Base-by-base conservation (phyloP, 1,284 basidiomycete genomes). In the Trametes polyzona region DNA sequence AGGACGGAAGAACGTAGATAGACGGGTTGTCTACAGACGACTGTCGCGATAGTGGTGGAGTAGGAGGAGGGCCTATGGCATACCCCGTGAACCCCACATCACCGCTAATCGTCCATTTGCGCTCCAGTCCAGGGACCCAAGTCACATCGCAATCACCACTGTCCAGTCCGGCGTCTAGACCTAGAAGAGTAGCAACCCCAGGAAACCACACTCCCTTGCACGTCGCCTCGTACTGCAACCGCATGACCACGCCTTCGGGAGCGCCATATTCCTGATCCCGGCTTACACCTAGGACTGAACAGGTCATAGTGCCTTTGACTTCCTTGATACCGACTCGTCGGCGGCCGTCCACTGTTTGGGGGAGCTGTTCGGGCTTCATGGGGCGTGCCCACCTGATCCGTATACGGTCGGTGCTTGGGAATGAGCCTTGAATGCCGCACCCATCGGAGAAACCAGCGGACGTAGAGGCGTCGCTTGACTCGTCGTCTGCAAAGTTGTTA, bases 121-220 rank as follows among this genome's bases (percentile, higher is more conserved):
- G 59, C 27, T 80, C 73, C 53, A 71, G 71, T 11, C 78, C 81
- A 16, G 79, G 72, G 4, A 80, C 77, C 90, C 91, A 93, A 6
- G 72, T 70, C 19, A 90, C 77, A 52, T 88, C 86, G 27, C 83
- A 85, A 29, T 83, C 83, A 64, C 86, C 86, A 16, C 82, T 78
- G 58, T 87, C 84, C 14, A 93, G 75, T 12, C 81, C 80, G 23
- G 91, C 77, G 62, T 92, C 90, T 76, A 93, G 76, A 7, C 87
- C 91, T n/a, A 93, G 76, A 61, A 90, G 75, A 1, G 88, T 92
- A 2, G 90, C 90, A 11, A 92, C 90, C 5, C 90, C 90, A 44
- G 89, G 85, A 66, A 86, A 91, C 86, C 87, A 91, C 24, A 93
- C 73, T 10, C 86, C 87, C 59, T 82, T 83, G 70, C 89, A 92